Percentiles rank a stretch among this genome's conserved stretches.
These are phyloP conservation scores for Vitis hybrid DNA, from an alignment of 177 flowering plant species.

Conservation along the genomic window DNA sequence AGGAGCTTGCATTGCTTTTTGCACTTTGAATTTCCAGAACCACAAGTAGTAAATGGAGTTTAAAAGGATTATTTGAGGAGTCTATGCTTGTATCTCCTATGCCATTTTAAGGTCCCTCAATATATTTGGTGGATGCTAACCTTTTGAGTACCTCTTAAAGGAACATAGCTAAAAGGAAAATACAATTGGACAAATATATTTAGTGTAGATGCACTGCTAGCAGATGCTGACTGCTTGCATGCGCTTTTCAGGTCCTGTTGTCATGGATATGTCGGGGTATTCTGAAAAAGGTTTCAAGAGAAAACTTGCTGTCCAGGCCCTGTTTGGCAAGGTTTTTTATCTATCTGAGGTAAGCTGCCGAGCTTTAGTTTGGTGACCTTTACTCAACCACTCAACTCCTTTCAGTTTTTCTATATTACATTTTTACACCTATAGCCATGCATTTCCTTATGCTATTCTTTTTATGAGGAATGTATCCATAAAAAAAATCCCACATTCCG, in stretches of 20 bases:
- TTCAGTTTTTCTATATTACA: neutral
- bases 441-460: no score
- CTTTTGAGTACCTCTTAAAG: no score
- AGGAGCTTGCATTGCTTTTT: no score
- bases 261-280: constrained; percentile 87
- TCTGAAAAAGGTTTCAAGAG: constrained; percentile 86
- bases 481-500: no score
- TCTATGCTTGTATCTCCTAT: no score
- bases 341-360: constrained; percentile 70
- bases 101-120: no score
- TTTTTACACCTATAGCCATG: no score
- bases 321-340: constrained; percentile 87
- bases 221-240: constrained; percentile 8
- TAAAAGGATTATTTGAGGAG: no score
- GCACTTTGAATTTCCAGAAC: no score
- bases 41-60: no score
- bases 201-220: neutral
- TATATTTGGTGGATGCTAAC: no score
- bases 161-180: neutral
- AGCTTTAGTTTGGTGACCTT: neutral
- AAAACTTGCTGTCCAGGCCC: constrained; percentile 88
- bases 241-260: constrained; percentile 83
- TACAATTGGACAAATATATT: neutral
- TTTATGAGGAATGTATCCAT: no score
- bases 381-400: neutral